phyloP scores from a whole-genome alignment of 2,329 filamentous ascomycete species.

The Monilinia laxa region DNA sequence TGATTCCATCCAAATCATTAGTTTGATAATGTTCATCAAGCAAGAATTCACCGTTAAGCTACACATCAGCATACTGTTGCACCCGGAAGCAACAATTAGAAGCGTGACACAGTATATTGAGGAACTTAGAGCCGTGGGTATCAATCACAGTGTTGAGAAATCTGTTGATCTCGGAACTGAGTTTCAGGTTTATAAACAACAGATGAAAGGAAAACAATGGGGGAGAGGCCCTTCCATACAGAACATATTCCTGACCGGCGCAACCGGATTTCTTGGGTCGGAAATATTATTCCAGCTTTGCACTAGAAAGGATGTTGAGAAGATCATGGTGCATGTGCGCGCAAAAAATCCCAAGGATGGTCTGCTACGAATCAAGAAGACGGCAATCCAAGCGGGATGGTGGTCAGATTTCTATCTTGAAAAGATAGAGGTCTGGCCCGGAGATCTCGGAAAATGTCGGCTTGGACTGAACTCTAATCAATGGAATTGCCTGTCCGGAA shows the following conservation, averaged over 20 bases:
- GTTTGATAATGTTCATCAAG: conserved; percentile 21
- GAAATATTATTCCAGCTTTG: conserved; percentile 41
- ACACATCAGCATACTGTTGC: conserved; percentile 7
- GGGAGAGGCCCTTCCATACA: conserved; percentile 11
- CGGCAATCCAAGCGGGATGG: conserved; percentile 30
- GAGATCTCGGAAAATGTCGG: conserved; percentile 68
- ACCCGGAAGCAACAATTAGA: conserved; percentile 21
- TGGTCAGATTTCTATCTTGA: conserved; percentile 28
- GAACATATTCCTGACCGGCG: conserved; percentile 43
- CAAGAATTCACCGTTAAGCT: conserved; percentile 20
- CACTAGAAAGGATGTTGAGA: conserved; percentile 20
- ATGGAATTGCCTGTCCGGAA: conserved; percentile 60
- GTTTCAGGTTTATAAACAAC: conserved; percentile 18
- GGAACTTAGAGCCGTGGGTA: neutral
- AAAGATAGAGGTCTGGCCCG: conserved; percentile 46
- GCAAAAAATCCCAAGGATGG: conserved; percentile 23
- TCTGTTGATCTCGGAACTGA: conserved; percentile 19
- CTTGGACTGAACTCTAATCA: conserved; percentile 64
- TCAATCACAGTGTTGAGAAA: neutral
- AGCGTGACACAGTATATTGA: conserved; percentile 6
- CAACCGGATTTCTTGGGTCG: conserved; percentile 45
- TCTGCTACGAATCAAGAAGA: conserved; percentile 24
- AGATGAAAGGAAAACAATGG: conserved; percentile 10
- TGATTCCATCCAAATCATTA: conserved; percentile 23
- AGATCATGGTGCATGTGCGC: conserved; percentile 33